These are phyloP conservation scores for Thamnidium elegans DNA, from an alignment of 192 early-diverging fungal species.

Conservation along the genomic window DNA sequence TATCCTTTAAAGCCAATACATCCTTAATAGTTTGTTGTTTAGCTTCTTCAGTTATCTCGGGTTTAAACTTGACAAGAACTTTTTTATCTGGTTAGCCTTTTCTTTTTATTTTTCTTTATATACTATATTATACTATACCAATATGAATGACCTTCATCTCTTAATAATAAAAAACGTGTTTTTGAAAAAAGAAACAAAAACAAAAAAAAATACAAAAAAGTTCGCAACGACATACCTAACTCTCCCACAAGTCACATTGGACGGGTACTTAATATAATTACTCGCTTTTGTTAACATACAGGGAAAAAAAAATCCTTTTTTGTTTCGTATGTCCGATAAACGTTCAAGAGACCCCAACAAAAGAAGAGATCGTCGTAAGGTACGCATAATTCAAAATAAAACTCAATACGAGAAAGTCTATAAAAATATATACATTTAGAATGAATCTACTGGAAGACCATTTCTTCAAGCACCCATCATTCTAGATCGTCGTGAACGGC, in stretches of 20 bases:
- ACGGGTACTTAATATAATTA: no score
- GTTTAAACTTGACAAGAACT: constrained; percentile 37
- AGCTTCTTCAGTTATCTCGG: constrained; percentile 16
- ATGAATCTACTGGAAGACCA: constrained; percentile 1
- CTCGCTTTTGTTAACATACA: no score
- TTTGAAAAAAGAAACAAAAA: background rate
- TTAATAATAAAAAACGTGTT: background rate
- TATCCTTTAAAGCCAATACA: constrained; percentile 27
- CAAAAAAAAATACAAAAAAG: background rate
- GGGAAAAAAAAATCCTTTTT: no score
- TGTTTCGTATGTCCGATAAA: constrained; percentile 1
- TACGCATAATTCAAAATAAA: background rate
- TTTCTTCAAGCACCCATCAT: constrained; percentile 29
- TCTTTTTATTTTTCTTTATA: background rate
- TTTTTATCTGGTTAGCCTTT: background rate
- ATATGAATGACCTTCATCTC: constrained; percentile 26
- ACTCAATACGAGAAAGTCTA: no score
- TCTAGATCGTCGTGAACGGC: constrained; percentile 22
- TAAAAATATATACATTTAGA: no score
- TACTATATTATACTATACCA: constrained; percentile 9
- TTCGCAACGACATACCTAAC: background rate
- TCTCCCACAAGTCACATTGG: no score
- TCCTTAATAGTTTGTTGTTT: constrained; percentile 19
- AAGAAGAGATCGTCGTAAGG: constrained; percentile 17
- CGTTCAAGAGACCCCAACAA: background rate